These are phyloP conservation scores for Metschnikowia shivogae DNA, from an alignment of 805 yeast genomes.

Conservation along the genomic window DNA sequence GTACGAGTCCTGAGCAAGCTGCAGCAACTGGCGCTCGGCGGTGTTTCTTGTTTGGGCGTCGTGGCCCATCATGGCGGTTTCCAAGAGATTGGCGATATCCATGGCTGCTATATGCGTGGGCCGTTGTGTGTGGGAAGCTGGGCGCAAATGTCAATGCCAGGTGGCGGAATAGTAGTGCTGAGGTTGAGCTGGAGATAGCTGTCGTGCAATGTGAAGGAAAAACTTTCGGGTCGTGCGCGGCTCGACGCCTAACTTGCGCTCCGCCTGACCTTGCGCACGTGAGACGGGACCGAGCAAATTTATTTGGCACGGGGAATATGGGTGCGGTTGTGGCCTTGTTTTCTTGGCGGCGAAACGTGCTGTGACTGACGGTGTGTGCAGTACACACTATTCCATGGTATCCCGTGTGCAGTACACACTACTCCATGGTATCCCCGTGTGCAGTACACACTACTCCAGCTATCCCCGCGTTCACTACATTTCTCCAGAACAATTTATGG, in stretches of 20 bases:
- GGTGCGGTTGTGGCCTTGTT: too few relatives aligned
- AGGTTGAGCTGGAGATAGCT: neutral
- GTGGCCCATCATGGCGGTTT: slow-evolving; percentile 70
- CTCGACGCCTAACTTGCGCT: slow-evolving; percentile 5
- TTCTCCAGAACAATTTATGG: slow-evolving; percentile 20
- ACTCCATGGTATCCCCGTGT: too few relatives aligned
- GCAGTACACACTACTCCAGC: too few relatives aligned
- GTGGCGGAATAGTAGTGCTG: neutral
- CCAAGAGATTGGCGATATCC: slow-evolving; percentile 66
- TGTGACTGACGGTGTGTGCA: too few relatives aligned
- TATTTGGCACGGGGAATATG: too few relatives aligned
- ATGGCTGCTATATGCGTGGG: slow-evolving; percentile 20
- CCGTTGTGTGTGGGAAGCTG: neutral
- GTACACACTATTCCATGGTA: too few relatives aligned
- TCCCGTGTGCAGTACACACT: too few relatives aligned
- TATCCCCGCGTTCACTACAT: too few relatives aligned
- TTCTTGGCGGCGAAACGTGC: too few relatives aligned
- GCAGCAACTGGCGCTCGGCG: slow-evolving; percentile 74
- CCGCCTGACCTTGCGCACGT: too few relatives aligned
- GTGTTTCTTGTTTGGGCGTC: slow-evolving; percentile 63
- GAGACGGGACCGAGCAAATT: too few relatives aligned
- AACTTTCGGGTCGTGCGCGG: slow-evolving; percentile 10
- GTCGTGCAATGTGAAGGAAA: slow-evolving; percentile 10
- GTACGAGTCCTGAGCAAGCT: slow-evolving; percentile 71
- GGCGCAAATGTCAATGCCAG: slow-evolving; percentile 1